These are phyloP conservation scores for Auriculariales sp. DNA, from an alignment of 768 basidiomycete genomes.

Conservation along the genomic window DNA sequence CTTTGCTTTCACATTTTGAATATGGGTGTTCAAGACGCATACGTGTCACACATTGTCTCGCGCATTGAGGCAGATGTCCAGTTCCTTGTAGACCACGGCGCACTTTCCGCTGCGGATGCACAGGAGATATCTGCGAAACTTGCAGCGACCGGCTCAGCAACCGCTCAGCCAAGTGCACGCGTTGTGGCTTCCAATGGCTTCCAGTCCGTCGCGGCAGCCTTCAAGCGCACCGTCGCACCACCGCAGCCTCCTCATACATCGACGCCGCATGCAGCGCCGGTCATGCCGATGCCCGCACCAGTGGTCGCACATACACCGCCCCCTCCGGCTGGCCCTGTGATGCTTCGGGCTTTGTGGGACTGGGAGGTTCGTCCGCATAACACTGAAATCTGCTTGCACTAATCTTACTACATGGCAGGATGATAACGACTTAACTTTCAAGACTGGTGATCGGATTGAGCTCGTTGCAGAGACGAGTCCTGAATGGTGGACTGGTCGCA, in stretches of 20 bases:
- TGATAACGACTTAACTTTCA: constrained; percentile 66
- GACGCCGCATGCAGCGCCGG: too few relatives aligned
- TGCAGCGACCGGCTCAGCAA: constrained; percentile 12
- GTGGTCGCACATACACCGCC: too few relatives aligned
- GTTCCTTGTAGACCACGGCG: constrained; percentile 40
- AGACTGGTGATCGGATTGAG: constrained; percentile 61
- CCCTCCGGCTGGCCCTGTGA: too few relatives aligned
- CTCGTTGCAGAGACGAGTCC: constrained; percentile 65
- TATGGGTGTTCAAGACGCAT: constrained; percentile 16
- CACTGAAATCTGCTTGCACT: too few relatives aligned
- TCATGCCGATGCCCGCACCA: too few relatives aligned
- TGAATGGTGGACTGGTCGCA: constrained; percentile 77
- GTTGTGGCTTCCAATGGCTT: too few relatives aligned
- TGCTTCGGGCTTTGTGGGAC: constrained; percentile 14
- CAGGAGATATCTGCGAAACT: constrained; percentile 34
- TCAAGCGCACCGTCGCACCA: not conserved
- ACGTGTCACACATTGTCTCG: constrained; percentile 43
- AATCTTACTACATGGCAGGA: constrained; percentile 36
- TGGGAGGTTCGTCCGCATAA: too few relatives aligned
- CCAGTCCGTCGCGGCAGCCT: constrained; percentile 32
- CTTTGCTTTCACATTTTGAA: not conserved
- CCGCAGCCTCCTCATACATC: too few relatives aligned
- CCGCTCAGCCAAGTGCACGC: too few relatives aligned
- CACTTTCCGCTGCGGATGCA: constrained; percentile 36
- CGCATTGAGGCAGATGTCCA: constrained; percentile 43